Percentiles rank a stretch among this genome's conserved stretches.
Evolutionary conservation across 345 rosid genomes (phyloP).

Genomic region (Combretum micranthum): DNA sequence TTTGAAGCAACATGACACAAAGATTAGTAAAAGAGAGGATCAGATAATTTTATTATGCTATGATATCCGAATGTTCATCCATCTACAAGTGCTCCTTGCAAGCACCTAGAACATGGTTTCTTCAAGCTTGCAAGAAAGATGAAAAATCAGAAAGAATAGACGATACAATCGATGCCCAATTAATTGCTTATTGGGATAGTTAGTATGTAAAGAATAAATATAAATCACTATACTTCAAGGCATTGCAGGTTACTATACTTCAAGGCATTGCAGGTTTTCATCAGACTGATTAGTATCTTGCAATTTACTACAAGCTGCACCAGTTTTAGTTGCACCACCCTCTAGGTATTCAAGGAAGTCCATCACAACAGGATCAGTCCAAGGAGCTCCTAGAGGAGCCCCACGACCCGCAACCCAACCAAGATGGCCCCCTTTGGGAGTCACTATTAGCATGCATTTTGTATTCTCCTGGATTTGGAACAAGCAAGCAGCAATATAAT

Average conservation of each 20-base stretch:
- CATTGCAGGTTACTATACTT: conserved; percentile 19
- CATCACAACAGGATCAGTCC: conserved; percentile 78
- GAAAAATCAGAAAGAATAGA: too few species aligned
- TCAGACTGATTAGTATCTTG: conserved; percentile 9
- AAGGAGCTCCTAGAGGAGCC: conserved; percentile 76
- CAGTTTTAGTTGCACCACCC: conserved; percentile 13
- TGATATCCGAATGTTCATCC: too few species aligned
- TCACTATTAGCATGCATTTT: conserved; percentile 73
- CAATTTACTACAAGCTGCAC: conserved; percentile 2
- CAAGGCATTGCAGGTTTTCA: conserved; percentile 19
- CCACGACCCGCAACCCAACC: conserved; percentile 87
- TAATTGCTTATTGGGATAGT: too few species aligned
- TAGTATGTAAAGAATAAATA: too few species aligned
- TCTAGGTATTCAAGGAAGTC: conserved; percentile 74
- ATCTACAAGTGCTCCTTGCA: too few species aligned
- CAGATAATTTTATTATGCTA: too few species aligned
- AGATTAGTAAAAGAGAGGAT: too few species aligned
- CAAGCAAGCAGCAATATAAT: background rate
- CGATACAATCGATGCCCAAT: too few species aligned
- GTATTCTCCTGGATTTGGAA: conserved; percentile 48
- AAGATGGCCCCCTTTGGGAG: conserved; percentile 86
- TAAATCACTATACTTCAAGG: too few species aligned
- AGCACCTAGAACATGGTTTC: too few species aligned
- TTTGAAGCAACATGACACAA: too few species aligned
- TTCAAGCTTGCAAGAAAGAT: too few species aligned